phyloP scores from a whole-genome alignment of 192 early-diverging fungal genomes.

The Paraglomus occultum region DNA sequence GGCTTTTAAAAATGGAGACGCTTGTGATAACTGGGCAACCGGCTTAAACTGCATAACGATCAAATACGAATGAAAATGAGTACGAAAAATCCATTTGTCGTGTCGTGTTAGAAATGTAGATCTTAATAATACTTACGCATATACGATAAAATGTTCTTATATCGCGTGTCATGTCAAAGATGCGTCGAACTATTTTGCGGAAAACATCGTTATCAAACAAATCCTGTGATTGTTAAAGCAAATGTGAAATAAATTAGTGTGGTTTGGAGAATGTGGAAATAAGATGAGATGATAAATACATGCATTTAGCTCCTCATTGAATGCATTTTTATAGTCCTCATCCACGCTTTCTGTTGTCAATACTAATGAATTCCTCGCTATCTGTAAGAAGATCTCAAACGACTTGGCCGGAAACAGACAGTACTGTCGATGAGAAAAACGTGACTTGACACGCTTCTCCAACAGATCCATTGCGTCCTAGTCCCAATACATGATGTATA shows the following conservation, averaged over 20 bases:
- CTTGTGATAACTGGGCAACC: not conserved
- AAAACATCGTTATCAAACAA: slow-evolving; percentile 47
- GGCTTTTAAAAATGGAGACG: not conserved
- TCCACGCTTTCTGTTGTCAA: slow-evolving; percentile 33
- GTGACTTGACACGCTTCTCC: slow-evolving; percentile 93
- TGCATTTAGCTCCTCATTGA: slow-evolving; percentile 51
- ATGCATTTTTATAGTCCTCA: slow-evolving; percentile 37
- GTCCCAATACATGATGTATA: not conserved
- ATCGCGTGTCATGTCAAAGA: slow-evolving; percentile 59
- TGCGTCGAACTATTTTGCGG: slow-evolving; percentile 44
- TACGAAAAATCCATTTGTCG: not conserved
- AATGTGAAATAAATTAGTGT: not conserved
- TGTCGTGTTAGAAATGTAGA: not conserved
- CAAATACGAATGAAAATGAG: not conserved
- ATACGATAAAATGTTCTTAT: slow-evolving; percentile 52
- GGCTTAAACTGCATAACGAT: not conserved
- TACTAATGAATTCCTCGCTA: slow-evolving; percentile 53
- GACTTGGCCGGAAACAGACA: slow-evolving; percentile 59
- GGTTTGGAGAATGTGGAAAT: not conserved
- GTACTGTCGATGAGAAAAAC: slow-evolving; percentile 87
- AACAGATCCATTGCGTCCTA: slow-evolving; percentile 82
- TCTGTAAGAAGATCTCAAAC: slow-evolving; percentile 55
- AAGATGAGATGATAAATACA: slow-evolving; percentile 12
- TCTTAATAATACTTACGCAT: slow-evolving; percentile 42
- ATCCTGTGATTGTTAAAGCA: slow-evolving; percentile 27